Percentiles rank a stretch among this genome's conserved stretches.
Evolutionary conservation across 495 filamentous ascomycete species (phyloP).

Genomic region (Tuber indicum): DNA sequence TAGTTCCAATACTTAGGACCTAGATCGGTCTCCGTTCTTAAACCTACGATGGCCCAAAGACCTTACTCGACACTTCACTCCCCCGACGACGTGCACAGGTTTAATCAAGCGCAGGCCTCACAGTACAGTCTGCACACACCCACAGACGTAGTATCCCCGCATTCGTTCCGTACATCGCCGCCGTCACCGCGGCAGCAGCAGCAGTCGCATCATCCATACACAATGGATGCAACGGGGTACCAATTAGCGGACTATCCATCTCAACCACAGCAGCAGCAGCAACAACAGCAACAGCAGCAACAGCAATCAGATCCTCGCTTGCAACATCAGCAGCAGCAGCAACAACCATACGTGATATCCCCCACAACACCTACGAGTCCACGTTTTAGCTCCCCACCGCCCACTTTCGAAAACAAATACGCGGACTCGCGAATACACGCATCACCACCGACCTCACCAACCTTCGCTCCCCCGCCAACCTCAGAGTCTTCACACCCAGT

Average conservation of each 20-base stretch:
- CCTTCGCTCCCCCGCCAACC: slow-evolving; percentile 31
- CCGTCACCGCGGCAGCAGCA: slow-evolving; percentile 14
- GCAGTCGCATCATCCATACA: slow-evolving; percentile 5
- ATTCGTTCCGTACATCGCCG: slow-evolving; percentile 16
- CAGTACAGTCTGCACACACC: slow-evolving; percentile 38
- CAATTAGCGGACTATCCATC: slow-evolving; percentile 13
- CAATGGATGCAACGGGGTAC: slow-evolving; percentile 6
- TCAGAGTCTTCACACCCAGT: slow-evolving; percentile 17
- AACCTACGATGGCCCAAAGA: slow-evolving; percentile 29
- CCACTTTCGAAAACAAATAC: slow-evolving; percentile 10
- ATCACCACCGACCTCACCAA: slow-evolving; percentile 22
- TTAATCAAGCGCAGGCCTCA: slow-evolving; percentile 27
- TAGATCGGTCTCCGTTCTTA: slow-evolving; percentile 11
- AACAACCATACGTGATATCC: slow-evolving; percentile 7
- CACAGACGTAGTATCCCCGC: slow-evolving; percentile 32
- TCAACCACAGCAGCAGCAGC: slow-evolving; percentile 21
- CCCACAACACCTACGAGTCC: slow-evolving; percentile 21
- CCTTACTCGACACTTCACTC: slow-evolving; percentile 31
- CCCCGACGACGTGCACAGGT: slow-evolving; percentile 17
- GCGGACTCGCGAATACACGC: slow-evolving; percentile 9
- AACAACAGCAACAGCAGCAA: slow-evolving; percentile 12
- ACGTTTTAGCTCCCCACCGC: slow-evolving; percentile 13
- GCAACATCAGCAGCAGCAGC: slow-evolving; percentile 21
- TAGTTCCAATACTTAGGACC: slow-evolving; percentile 7
- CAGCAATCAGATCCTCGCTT: not conserved